Percentiles rank a stretch among this genome's conserved stretches.
phyloP scores from a whole-genome alignment of 1,284 basidiomycete genomes.

The Sutorius eximius region DNA sequence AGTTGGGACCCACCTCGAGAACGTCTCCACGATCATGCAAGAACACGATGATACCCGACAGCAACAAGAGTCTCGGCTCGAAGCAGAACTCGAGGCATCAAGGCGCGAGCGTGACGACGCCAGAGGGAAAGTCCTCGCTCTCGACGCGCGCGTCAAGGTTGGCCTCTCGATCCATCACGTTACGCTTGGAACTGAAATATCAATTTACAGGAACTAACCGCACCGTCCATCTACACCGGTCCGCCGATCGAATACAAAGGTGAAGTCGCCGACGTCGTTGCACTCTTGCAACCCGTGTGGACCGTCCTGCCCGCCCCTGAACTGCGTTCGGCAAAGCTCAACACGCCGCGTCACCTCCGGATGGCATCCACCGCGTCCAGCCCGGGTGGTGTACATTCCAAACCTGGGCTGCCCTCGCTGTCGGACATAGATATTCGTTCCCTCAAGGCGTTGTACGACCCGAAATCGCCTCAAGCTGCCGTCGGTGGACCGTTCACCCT shows the following conservation, averaged over 20 bases:
- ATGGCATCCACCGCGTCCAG: conserved; percentile 38
- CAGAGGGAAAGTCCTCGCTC: conserved; percentile 43
- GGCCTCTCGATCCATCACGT: conserved; percentile 11
- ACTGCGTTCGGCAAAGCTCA: conserved; percentile 67
- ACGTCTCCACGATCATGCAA: conserved; percentile 52
- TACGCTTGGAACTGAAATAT: conserved; percentile 6
- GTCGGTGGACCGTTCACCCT: conserved; percentile 53
- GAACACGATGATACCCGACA: conserved; percentile 45
- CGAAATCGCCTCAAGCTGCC: conserved; percentile 39
- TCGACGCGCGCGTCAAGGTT: conserved; percentile 50
- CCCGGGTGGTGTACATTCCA: conserved; percentile 33
- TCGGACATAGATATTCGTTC: conserved; percentile 79
- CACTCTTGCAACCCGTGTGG: conserved; percentile 76
- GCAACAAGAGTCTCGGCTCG: conserved; percentile 53
- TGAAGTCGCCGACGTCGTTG: conserved; percentile 59
- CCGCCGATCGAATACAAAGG: conserved; percentile 45
- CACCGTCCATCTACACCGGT: conserved; percentile 26
- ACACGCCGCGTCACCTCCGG: conserved; percentile 47
- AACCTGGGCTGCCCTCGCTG: conserved; percentile 46
- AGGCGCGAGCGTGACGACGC: conserved; percentile 56
- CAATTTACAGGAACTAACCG: conserved; percentile 21
- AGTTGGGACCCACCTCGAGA: conserved; percentile 54
- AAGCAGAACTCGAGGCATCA: conserved; percentile 57
- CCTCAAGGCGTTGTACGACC: conserved; percentile 71
- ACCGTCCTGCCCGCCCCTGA: conserved; percentile 75